Conservation (phyloP, 257 asterid genomes). For the Oldenlandia corymbosa region DNA sequence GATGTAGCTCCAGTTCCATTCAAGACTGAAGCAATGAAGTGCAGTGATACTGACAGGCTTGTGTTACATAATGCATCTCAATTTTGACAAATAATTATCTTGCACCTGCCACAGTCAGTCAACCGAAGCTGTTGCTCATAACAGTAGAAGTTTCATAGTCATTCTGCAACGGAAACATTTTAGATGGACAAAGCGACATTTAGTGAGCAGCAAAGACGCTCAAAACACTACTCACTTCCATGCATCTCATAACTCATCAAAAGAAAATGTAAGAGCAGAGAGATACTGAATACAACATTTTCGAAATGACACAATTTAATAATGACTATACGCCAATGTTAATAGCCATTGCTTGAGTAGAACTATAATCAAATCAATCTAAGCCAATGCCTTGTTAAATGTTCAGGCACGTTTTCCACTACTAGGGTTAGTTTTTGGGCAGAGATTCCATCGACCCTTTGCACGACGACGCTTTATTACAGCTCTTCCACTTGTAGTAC, state of each 20-base stretch:
- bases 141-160: background rate
- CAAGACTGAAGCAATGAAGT: too few species aligned
- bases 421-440: constrained; percentile 76
- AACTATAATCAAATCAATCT: constrained; percentile 26
- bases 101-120: too few species aligned
- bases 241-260: background rate
- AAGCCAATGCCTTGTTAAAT: constrained; percentile 24
- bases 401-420: constrained; percentile 68
- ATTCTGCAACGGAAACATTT: background rate
- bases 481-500: constrained; percentile 82
- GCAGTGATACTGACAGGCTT: too few species aligned
- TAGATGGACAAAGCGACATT: background rate
- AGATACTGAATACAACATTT: background rate
- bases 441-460: constrained; percentile 77
- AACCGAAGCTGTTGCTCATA: too few species aligned
- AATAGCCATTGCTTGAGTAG: constrained; percentile 12
- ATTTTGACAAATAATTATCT: too few species aligned
- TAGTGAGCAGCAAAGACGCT: background rate
- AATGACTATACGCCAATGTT: background rate
- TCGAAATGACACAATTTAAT: background rate
- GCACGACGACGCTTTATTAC: constrained; percentile 70
- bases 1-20: too few species aligned
- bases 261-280: background rate
- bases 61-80: too few species aligned
- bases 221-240: background rate